A percentile compares a stretch with the other conserved stretches of the same genome.
phyloP scores from a whole-genome alignment of 805 yeast genomes.

The Scheffersomyces lignosus region DNA sequence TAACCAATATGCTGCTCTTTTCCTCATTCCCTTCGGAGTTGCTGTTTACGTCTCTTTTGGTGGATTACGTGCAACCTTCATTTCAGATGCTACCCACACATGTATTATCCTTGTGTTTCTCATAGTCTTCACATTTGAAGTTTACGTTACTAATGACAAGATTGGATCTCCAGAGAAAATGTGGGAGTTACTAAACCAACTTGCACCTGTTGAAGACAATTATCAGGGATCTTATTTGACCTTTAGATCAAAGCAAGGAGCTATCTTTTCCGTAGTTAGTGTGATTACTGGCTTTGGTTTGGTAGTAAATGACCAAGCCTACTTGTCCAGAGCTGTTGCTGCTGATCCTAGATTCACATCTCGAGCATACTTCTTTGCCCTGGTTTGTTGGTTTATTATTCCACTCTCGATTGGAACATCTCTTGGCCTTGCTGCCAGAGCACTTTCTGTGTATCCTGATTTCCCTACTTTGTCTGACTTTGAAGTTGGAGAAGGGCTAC shows the following conservation, averaged over 20 bases:
- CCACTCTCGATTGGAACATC: slow-evolving; percentile 26
- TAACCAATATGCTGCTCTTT: slow-evolving; percentile 15
- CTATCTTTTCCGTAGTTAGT: slow-evolving; percentile 18
- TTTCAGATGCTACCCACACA: slow-evolving; percentile 27
- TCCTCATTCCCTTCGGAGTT: slow-evolving; percentile 24
- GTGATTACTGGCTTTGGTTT: slow-evolving; percentile 24
- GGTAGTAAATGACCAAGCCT: slow-evolving; percentile 23
- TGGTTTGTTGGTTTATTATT: slow-evolving; percentile 25
- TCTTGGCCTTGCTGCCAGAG: slow-evolving; percentile 41
- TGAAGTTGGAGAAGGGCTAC: slow-evolving; percentile 22
- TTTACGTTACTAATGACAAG: slow-evolving; percentile 16
- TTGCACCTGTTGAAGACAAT: slow-evolving; percentile 13
- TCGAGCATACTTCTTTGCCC: slow-evolving; percentile 24
- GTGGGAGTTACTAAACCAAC: slow-evolving; percentile 20
- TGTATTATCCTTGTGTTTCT: slow-evolving; percentile 20
- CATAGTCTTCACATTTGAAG: slow-evolving; percentile 17
- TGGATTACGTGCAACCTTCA: slow-evolving; percentile 26
- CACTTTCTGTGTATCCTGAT: slow-evolving; percentile 20
- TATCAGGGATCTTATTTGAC: slow-evolving; percentile 16
- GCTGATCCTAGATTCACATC: slow-evolving; percentile 20
- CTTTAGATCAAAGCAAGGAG: slow-evolving; percentile 20
- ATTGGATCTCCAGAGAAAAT: slow-evolving; percentile 25
- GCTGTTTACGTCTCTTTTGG: slow-evolving; percentile 23
- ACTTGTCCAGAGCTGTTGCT: slow-evolving; percentile 26
- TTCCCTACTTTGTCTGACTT: slow-evolving; percentile 15